These are phyloP conservation scores for Asterophora lycoperdoides DNA, from an alignment of 768 basidiomycete species.

Conservation along the genomic window DNA sequence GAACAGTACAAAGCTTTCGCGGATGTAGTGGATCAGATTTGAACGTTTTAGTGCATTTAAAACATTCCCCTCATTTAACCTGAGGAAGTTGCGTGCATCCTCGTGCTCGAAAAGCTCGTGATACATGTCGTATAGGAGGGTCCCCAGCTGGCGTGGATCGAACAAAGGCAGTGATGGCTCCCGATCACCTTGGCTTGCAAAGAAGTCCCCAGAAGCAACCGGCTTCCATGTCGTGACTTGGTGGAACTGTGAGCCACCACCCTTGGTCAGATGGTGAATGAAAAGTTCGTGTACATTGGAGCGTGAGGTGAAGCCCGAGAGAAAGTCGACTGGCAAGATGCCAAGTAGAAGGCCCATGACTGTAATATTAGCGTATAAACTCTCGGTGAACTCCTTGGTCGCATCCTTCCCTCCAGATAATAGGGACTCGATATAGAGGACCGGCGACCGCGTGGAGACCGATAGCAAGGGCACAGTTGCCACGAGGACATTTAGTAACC, in stretches of 20 bases:
- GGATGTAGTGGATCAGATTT: conserved; percentile 39
- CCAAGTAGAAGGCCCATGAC: conserved; percentile 40
- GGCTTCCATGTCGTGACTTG: conserved; percentile 7
- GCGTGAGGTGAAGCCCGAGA: conserved; percentile 36
- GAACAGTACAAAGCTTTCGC: conserved; percentile 44
- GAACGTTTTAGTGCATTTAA: conserved; percentile 14
- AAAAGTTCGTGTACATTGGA: conserved; percentile 39
- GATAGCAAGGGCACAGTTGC: conserved; percentile 35
- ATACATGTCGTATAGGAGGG: conserved; percentile 40
- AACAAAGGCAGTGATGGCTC: conserved; percentile 14
- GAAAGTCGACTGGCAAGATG: conserved; percentile 34
- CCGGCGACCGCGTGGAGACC: conserved; percentile 20
- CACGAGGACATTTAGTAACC: conserved; percentile 41
- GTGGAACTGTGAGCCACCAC: neutral
- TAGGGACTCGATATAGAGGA: conserved; percentile 42
- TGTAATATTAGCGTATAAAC: conserved; percentile 35
- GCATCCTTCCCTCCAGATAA: conserved; percentile 19
- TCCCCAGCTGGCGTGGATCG: conserved; percentile 30
- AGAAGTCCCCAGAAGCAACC: neutral
- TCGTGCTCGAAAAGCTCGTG: conserved; percentile 42
- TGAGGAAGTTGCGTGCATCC: conserved; percentile 12
- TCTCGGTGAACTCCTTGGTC: conserved; percentile 27
- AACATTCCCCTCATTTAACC: conserved; percentile 2
- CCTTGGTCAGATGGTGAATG: neutral
- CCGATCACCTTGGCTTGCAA: neutral